These are phyloP conservation scores for Lagenidium sp. DNA, from an alignment of 352 stramenopile genomes.

Conservation along the genomic window DNA sequence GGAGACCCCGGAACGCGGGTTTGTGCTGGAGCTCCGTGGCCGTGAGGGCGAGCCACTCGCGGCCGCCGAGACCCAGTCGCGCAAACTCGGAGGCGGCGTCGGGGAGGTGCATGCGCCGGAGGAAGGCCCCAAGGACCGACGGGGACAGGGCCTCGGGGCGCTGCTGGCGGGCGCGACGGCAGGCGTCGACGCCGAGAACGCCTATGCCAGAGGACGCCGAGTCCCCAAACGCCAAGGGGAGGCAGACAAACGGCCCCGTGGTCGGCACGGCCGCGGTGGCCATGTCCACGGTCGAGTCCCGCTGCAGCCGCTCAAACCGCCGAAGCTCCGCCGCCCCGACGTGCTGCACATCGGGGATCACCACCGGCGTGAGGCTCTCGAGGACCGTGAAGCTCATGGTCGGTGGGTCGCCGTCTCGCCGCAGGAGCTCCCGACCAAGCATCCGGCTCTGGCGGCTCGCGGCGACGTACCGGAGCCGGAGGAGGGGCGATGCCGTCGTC, in stretches of 20 bases:
- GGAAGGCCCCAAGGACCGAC: constrained; percentile 30
- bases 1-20: constrained; percentile 33
- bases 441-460: constrained; percentile 44
- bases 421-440: constrained; percentile 20
- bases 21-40: constrained; percentile 45
- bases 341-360: constrained; percentile 28
- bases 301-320: constrained; percentile 9
- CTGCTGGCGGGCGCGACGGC: constrained; percentile 32
- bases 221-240: constrained; percentile 25
- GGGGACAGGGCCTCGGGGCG: constrained; percentile 51
- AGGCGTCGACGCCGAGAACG: constrained; percentile 47
- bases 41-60: constrained; percentile 31
- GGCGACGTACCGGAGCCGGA: constrained; percentile 35
- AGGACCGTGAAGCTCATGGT: constrained; percentile 25
- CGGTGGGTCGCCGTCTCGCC: not conserved
- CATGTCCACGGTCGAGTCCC: not conserved
- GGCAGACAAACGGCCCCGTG: constrained; percentile 45
- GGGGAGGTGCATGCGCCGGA: constrained; percentile 36
- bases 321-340: constrained; percentile 9
- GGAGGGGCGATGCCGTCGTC: constrained; percentile 10
- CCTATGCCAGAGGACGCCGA: constrained; percentile 18
- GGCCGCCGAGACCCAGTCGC: constrained; percentile 27
- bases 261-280: not conserved
- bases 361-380: constrained; percentile 12
- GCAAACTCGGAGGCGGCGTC: constrained; percentile 38